These are phyloP conservation scores for Hymenoscyphus salicellus DNA, from an alignment of 2,329 filamentous ascomycete species.

Conservation along the genomic window DNA sequence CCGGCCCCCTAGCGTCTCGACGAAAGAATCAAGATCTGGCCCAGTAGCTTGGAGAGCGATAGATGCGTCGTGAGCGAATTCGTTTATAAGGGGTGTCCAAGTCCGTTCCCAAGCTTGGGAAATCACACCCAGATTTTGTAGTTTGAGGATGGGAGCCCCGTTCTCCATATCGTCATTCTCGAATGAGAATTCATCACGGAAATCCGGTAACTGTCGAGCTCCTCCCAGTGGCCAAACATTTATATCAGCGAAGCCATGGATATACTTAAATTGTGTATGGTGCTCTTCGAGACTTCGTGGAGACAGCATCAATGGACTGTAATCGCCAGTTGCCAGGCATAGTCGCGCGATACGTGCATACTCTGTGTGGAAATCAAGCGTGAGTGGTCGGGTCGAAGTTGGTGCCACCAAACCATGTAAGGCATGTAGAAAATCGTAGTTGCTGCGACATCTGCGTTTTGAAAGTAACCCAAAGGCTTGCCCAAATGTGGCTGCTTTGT, in stretches of 20 bases:
- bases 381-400: background rate
- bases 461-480: background rate
- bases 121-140: background rate
- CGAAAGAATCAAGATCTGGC: background rate
- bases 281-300: background rate
- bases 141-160: background rate
- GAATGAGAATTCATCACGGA: background rate
- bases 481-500: background rate
- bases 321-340: background rate
- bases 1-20: background rate
- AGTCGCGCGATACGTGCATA: background rate
- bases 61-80: background rate
- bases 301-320: background rate
- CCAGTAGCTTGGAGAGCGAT: background rate
- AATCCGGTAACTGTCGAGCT: background rate
- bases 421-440: background rate
- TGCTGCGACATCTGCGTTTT: constrained; percentile 4
- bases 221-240: background rate
- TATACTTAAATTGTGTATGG: background rate
- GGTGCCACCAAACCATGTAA: background rate
- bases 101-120: background rate
- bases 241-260: background rate
- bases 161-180: background rate
- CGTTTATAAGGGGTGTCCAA: background rate
- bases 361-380: background rate